Percentiles rank a stretch among this genome's conserved stretches.
These are phyloP conservation scores for Suillus ampliporus DNA, from an alignment of 768 basidiomycete genomes.

Conservation along the genomic window DNA sequence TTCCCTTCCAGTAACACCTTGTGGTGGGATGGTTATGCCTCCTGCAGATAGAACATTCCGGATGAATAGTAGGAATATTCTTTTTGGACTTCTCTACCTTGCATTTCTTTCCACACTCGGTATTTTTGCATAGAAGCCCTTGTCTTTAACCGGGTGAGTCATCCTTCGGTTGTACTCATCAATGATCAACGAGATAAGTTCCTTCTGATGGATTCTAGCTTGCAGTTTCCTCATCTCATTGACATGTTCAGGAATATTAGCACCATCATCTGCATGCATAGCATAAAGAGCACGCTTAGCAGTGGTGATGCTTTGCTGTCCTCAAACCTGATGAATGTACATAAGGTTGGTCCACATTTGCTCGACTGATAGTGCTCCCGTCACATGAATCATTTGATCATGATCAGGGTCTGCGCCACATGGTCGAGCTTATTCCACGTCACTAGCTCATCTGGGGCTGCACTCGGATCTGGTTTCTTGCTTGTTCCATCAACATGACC, in stretches of 20 bases:
- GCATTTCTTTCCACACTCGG: too few relatives aligned
- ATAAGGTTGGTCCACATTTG: slow-evolving; percentile 12
- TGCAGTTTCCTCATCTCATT: slow-evolving; percentile 2
- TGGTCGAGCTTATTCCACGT: too few relatives aligned
- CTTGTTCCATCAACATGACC: neutral
- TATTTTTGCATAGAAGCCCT: neutral
- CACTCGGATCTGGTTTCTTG: too few relatives aligned
- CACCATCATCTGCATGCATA: neutral
- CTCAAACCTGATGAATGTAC: slow-evolving; percentile 1
- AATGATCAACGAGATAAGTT: neutral
- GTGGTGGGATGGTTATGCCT: neutral
- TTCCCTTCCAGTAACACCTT: neutral
- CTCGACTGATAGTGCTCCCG: too few relatives aligned
- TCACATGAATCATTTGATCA: slow-evolving; percentile 5
- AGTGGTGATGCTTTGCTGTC: slow-evolving; percentile 6
- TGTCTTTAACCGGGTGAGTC: too few relatives aligned
- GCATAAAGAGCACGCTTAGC: neutral
- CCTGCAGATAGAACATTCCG: neutral
- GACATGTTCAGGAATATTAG: slow-evolving; percentile 1
- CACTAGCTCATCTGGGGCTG: too few relatives aligned
- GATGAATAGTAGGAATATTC: too few relatives aligned
- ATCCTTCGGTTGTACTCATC: slow-evolving; percentile 3
- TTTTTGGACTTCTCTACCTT: too few relatives aligned
- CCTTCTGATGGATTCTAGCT: neutral
- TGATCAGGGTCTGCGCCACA: too few relatives aligned